Base-by-base conservation (phyloP, 2,329 filamentous ascomycete genomes). In the Sporothrix luriei region DNA sequence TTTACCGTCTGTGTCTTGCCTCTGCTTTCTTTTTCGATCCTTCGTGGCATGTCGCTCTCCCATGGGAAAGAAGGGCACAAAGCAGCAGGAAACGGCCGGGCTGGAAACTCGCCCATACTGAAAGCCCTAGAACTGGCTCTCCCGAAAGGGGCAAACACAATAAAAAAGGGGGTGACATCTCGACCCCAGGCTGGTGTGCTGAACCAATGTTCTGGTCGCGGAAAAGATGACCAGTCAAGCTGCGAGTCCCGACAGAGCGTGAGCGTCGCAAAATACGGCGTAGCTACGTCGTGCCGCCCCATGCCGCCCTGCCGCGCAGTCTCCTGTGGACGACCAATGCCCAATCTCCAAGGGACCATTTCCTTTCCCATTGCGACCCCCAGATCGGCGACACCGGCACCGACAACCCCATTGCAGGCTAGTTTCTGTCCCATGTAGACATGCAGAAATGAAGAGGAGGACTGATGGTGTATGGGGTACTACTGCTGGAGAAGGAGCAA, bases 311-410 rank as follows among this genome's bases (percentile, higher is more conserved):
- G 6, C 19, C 13, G 33, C 33, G 4, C 33, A 1, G 33, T 33
- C 33, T 33, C 4, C 3, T 9, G 6, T 7, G 33, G 33, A 33
- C 33, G n/a, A n/a, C n/a, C n/a, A n/a, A n/a, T 33, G 4, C 1
- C 33, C 33, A 33, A 33, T 33, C 9, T 33, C 33, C 52, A 55
- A 59, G n/a, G n/a, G n/a, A n/a, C n/a, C n/a, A n/a, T n/a, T n/a
- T n/a, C n/a, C n/a, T n/a, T n/a, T n/a, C n/a, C n/a, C n/a, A n/a
- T 40, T 38, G 21, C 29, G n/a, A n/a, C 38, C 16, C 13, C 43
- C 9, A 21, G 43, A 49, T 65, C 61, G 46, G 61, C 61, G 61
- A 65, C 61, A 65, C 61, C 61, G 61, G 61, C 61, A 65, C 40
- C 55, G 55, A 43, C 33, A 10, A 24, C 9, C 7, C 55, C 55